Evolutionary conservation across 78 protist genomes (phyloP).

Genomic region (Speleostelium caveatum): DNA sequence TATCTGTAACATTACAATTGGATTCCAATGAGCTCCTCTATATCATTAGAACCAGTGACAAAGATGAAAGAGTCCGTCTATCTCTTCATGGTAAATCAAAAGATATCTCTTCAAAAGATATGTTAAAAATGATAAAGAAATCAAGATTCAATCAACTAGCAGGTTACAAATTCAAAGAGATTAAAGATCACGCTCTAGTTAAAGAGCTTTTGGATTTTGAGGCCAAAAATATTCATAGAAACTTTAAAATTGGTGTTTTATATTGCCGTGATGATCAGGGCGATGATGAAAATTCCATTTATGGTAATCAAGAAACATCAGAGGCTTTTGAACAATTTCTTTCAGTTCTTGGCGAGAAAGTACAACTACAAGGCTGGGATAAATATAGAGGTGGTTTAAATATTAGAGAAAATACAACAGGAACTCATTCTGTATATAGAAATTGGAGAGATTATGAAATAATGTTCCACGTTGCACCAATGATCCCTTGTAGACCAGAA

Average conservation of each 20-base stretch:
- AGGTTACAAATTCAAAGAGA: slow-evolving; percentile 45
- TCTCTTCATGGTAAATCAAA: slow-evolving; percentile 11
- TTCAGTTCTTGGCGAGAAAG: slow-evolving; percentile 52
- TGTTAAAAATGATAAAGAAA: slow-evolving; percentile 64
- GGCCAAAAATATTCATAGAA: slow-evolving; percentile 47
- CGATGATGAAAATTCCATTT: slow-evolving; percentile 49
- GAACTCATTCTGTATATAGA: slow-evolving; percentile 57
- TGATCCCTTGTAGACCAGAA: slow-evolving; percentile 49
- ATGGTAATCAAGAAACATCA: slow-evolving; percentile 53
- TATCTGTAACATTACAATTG: not conserved
- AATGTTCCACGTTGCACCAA: slow-evolving; percentile 88
- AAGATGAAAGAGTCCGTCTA: slow-evolving; percentile 54
- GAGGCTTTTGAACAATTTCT: slow-evolving; percentile 64
- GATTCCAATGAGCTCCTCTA: slow-evolving; percentile 25
- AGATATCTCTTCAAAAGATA: slow-evolving; percentile 49
- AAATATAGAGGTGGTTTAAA: slow-evolving; percentile 87
- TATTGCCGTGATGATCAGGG: slow-evolving; percentile 72
- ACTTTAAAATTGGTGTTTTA: slow-evolving; percentile 87
- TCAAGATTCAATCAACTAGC: slow-evolving; percentile 45
- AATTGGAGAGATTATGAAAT: slow-evolving; percentile 75
- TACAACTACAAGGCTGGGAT: slow-evolving; percentile 76
- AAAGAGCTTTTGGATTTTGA: slow-evolving; percentile 41
- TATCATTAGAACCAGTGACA: slow-evolving; percentile 66
- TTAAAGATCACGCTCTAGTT: slow-evolving; percentile 11
- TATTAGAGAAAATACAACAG: slow-evolving; percentile 69